Conservation (phyloP, 768 basidiomycete species). For the Boletus rubescentipes region DNA sequence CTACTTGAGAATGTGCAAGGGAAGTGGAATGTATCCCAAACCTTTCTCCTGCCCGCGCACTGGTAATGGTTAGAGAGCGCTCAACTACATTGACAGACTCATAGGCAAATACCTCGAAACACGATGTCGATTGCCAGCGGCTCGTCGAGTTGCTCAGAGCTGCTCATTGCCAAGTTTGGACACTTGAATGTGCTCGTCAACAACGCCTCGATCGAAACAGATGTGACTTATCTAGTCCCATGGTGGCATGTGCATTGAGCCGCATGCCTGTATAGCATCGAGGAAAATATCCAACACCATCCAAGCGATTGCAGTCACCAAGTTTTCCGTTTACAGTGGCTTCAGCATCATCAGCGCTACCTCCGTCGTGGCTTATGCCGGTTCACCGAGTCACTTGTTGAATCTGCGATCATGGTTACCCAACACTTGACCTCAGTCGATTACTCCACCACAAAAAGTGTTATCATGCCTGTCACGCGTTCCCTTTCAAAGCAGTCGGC, state of each 20-base stretch:
- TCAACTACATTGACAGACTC: not conserved
- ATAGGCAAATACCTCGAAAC: constrained; percentile 8
- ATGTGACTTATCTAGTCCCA: no score
- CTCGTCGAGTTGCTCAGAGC: constrained; percentile 48
- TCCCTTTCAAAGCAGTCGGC: constrained; percentile 52
- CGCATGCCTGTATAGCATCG: constrained; percentile 33
- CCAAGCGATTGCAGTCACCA: constrained; percentile 57
- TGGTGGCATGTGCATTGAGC: not conserved
- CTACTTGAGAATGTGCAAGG: no score
- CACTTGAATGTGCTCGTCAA: constrained; percentile 58
- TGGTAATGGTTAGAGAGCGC: no score
- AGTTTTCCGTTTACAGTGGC: constrained; percentile 56
- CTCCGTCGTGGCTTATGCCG: constrained; percentile 50
- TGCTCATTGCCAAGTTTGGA: constrained; percentile 46
- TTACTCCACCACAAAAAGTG: constrained; percentile 61
- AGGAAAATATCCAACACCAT: constrained; percentile 53
- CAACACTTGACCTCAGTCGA: constrained; percentile 33
- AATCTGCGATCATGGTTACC: constrained; percentile 9
- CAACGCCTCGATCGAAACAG: constrained; percentile 49
- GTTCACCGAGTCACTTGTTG: constrained; percentile 6
- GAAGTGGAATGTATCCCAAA: constrained; percentile 48
- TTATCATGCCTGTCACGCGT: constrained; percentile 56
- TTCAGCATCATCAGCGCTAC: constrained; percentile 58
- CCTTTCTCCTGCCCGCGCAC: no score
- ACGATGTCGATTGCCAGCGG: constrained; percentile 39